Conservation (phyloP, 2,329 filamentous ascomycete species). For the Fusarium acutatum region DNA sequence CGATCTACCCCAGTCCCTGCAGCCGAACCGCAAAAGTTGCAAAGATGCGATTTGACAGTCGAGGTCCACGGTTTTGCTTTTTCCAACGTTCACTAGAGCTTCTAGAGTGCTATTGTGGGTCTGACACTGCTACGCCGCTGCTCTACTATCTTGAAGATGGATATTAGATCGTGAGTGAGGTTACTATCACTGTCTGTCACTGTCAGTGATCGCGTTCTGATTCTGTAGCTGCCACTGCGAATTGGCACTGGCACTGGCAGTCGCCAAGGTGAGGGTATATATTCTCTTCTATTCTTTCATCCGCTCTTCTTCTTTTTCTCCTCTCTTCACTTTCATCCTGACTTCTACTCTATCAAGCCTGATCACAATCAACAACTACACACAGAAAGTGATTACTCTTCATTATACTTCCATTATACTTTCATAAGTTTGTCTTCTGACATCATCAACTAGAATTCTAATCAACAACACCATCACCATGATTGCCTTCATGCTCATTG, state of each 20-base stretch:
- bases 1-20: conserved; percentile 3
- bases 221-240: background rate
- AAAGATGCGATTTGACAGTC: background rate
- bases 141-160: background rate
- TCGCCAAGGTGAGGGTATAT: conserved; percentile 3
- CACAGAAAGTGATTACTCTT: too few relatives aligned
- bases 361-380: too few relatives aligned
- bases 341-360: too few relatives aligned
- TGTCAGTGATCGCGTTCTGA: background rate
- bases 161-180: background rate
- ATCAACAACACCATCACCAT: too few relatives aligned
- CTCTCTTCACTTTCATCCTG: background rate
- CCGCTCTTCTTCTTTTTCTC: background rate
- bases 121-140: conserved; percentile 2
- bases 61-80: conserved; percentile 13
- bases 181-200: background rate
- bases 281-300: background rate
- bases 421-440: too few relatives aligned
- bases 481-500: background rate
- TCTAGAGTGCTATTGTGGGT: background rate
- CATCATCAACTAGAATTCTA: too few relatives aligned
- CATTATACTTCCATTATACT: too few relatives aligned
- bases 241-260: background rate
- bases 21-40: background rate
- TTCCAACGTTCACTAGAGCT: background rate